Evolutionary conservation across 345 rosid species (phyloP).

Genomic region (Noccaea caerulescens): DNA sequence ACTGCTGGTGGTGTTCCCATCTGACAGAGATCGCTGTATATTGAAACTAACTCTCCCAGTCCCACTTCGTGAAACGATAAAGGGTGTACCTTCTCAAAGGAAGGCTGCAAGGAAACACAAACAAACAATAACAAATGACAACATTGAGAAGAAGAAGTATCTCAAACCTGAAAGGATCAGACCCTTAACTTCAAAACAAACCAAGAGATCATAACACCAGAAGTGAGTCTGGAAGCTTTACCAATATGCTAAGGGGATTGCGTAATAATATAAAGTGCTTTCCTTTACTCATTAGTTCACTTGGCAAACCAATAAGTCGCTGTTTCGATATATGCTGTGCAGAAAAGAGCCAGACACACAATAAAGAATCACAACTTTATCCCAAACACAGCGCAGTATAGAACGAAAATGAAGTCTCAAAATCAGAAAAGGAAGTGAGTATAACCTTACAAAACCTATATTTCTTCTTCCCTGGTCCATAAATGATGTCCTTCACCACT

Average conservation of each 20-base stretch:
- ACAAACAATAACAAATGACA: conserved; percentile 25
- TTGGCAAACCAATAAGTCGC: conserved; percentile 62
- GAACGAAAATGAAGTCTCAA: neutral
- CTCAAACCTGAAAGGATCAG: neutral
- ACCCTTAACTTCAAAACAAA: conserved; percentile 23
- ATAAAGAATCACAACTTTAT: neutral
- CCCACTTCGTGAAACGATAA: conserved; percentile 76
- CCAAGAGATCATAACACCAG: neutral
- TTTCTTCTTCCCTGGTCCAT: conserved; percentile 66
- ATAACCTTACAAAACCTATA: conserved; percentile 85
- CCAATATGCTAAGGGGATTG: conserved; percentile 74
- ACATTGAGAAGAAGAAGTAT: neutral
- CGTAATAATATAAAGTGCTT: conserved; percentile 79
- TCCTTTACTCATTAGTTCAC: conserved; percentile 73
- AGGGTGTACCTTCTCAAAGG: conserved; percentile 66
- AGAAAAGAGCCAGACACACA: conserved; percentile 2
- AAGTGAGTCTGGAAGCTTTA: conserved; percentile 42
- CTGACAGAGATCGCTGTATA: conserved; percentile 71
- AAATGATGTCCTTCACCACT: conserved; percentile 72
- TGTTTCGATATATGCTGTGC: conserved; percentile 76
- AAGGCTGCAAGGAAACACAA: conserved; percentile 52
- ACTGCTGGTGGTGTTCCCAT: conserved; percentile 77
- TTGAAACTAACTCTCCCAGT: conserved; percentile 67
- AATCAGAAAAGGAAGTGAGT: conserved; percentile 15
- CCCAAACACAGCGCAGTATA: neutral